A percentile compares a stretch with the other conserved stretches of the same genome.
Evolutionary conservation across 192 early-diverging fungal genomes (phyloP).

Genomic region (Backusella sp.): DNA sequence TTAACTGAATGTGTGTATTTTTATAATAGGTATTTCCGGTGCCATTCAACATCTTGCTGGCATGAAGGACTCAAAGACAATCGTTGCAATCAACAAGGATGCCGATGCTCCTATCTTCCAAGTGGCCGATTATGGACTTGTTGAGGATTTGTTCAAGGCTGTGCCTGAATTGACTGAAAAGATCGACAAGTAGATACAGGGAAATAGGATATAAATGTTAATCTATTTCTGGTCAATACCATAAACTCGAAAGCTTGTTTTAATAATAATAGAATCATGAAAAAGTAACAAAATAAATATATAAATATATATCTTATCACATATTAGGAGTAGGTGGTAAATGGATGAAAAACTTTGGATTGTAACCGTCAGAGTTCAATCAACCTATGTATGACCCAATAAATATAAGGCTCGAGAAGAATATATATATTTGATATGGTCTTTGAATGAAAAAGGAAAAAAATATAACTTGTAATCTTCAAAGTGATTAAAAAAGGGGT

Average conservation of each 20-base stretch:
- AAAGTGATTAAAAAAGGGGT: neutral
- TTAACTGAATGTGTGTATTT: neutral
- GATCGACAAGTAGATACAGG: neutral
- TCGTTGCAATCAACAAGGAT: conserved; percentile 99
- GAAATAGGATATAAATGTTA: neutral
- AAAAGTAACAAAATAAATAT: neutral
- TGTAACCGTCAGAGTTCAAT: neutral
- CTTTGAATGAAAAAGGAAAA: neutral
- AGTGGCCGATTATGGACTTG: conserved; percentile 95
- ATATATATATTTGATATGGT: neutral
- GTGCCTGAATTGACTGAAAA: conserved; percentile 94
- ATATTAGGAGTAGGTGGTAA: neutral
- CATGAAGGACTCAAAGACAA: conserved; percentile 99
- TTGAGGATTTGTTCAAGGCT: conserved; percentile 91
- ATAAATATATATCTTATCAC: neutral
- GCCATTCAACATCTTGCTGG: conserved; percentile 98
- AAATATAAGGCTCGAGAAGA: neutral
- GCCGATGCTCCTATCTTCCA: conserved; percentile 98
- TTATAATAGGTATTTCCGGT: conserved; percentile 70
- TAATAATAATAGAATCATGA: neutral
- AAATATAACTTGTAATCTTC: neutral
- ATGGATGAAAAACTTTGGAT: neutral
- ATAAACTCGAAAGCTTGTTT: neutral
- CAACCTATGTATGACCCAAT: neutral
- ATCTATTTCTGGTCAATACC: neutral